Evolutionary conservation across 106 monocot genomes (phyloP), one percentile per base, ranked within the genome.

Genomic region (Apostasia shenzhenica): DNA sequence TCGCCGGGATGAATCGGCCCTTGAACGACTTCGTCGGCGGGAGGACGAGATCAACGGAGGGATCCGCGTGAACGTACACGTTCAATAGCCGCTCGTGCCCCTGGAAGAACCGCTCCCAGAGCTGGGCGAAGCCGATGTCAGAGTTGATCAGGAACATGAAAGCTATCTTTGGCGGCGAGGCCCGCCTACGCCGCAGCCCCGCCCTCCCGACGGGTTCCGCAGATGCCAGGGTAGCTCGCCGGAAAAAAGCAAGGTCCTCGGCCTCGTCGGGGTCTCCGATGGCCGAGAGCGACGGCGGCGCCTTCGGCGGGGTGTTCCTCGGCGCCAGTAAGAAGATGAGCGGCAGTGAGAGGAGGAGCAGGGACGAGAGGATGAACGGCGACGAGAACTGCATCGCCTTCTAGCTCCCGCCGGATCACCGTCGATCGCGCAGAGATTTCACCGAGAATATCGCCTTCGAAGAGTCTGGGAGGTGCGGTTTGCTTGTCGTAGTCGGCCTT

Each of bases 141-240:
- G 85, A 81, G 76, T 88, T 78, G 54, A 88, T 85, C 48, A 92
- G 88, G 78, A 92, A 92, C 37, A 92, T 61, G 61, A 92, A 88
- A 12, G 91, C 91, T 62, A 92, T 71, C 82, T 88, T 88, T 14
- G 82, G 72, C 8, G 67, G 47, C 40, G 79, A 13, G 8, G 50
- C 4, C 6, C 50, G 50, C 6, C 8, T 50, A 5, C 50, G 50
- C 50, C 50, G 50, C 8, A 50, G 8, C 50, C 6, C 8, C 50
- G 50, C 6, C 6, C 50, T 8, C 6, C 50, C 50, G 8, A 50
- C 50, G 6, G 4, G 6, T 5, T 50, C 50, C 50, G 57, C 2
- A 13, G 56, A 43, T 63, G 77, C 65, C 55, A 77, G 67, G 55
- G 72, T 73, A 51, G 81, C 69, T 40, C 77, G 81, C 56, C 73